Base-by-base conservation (phyloP, 805 yeast genomes). In the Allodekkera sacchari region DNA sequence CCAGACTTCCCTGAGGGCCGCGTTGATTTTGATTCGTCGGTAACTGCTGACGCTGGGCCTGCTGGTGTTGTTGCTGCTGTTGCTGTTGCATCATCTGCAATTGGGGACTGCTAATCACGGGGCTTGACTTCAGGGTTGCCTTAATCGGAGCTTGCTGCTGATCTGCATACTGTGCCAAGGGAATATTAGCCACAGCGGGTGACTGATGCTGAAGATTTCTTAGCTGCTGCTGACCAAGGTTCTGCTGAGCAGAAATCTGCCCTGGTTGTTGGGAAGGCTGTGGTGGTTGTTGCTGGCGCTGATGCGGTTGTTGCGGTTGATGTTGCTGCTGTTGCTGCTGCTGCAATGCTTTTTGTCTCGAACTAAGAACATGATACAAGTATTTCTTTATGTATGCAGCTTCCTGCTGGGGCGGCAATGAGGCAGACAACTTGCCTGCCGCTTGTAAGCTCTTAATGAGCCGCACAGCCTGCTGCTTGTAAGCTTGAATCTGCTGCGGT, bases 21-120 rank as follows among this genome's bases (percentile, higher is more conserved):
- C 45, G 37, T 27, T 52, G 58, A 27, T 51, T 52, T 32, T 53
- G 59, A 30, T 53, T 55, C 3, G 60, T 55, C 3, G 60, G 60
- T 7, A 55, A 38, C 31, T 53, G 59, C 24, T 38, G 45, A 18
- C 28, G 24, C 30, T 33, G 36, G 14, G 31, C 28, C 33, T 31
- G 20, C 27, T 19, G 35, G 27, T 23, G 34, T 32, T 33, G 32
- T 29, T 36, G 45, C 30, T 35, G 45, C 20, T 37, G 42, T 35
- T 41, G 46, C 27, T 33, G 36, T 30, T 38, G 48, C 12, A 22
- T 14, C 28, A 38, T 14, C n/a, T 20, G 25, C 22, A 29, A 13
- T 28, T 31, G 30, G 36, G 33, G 20, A 41, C 32, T 18, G 35
- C 30, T 22, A n/a, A n/a, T n/a, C n/a, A n/a, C 34, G 39, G 10